phyloP scores from a whole-genome alignment of 2,329 filamentous ascomycete genomes.

The Ophiostoma tasmaniense region DNA sequence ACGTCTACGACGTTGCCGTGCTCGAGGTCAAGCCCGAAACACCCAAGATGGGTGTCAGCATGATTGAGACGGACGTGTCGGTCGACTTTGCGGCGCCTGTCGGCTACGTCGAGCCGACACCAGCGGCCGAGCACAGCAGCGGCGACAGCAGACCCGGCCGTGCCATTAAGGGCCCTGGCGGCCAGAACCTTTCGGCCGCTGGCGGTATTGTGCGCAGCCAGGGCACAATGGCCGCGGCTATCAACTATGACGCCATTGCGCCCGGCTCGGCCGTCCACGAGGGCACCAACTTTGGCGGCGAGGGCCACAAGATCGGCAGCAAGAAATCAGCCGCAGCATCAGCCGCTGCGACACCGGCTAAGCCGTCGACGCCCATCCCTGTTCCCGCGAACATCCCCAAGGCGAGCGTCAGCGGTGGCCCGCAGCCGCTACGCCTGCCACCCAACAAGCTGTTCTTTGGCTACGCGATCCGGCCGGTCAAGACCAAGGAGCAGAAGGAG shows the following conservation, averaged over 20 bases:
- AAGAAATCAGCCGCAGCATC: constrained; percentile 75
- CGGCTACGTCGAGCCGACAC: constrained; percentile 75
- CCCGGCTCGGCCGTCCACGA: constrained; percentile 62
- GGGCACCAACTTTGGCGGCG: constrained; percentile 68
- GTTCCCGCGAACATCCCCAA: constrained; percentile 29
- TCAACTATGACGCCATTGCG: constrained; percentile 89
- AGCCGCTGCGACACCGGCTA: not conserved
- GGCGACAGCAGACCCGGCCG: constrained; percentile 50
- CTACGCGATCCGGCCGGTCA: constrained; percentile 83
- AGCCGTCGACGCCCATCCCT: constrained; percentile 23
- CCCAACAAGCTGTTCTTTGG: constrained; percentile 95
- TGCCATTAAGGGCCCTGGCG: constrained; percentile 58
- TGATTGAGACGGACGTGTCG: constrained; percentile 91
- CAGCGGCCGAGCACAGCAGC: constrained; percentile 21
- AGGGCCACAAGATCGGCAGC: constrained; percentile 68
- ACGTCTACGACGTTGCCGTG: constrained; percentile 85
- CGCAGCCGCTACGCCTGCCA: constrained; percentile 74
- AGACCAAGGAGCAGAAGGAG: constrained; percentile 64
- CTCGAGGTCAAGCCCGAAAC: constrained; percentile 84
- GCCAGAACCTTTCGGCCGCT: constrained; percentile 34
- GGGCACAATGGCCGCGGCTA: constrained; percentile 94
- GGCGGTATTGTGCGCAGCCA: constrained; percentile 73
- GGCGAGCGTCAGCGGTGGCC: constrained; percentile 40
- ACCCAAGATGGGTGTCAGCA: constrained; percentile 78
- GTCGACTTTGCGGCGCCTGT: constrained; percentile 94